phyloP scores from a whole-genome alignment of 805 yeast genomes.

The Cyberlindnera subsufficiens region DNA sequence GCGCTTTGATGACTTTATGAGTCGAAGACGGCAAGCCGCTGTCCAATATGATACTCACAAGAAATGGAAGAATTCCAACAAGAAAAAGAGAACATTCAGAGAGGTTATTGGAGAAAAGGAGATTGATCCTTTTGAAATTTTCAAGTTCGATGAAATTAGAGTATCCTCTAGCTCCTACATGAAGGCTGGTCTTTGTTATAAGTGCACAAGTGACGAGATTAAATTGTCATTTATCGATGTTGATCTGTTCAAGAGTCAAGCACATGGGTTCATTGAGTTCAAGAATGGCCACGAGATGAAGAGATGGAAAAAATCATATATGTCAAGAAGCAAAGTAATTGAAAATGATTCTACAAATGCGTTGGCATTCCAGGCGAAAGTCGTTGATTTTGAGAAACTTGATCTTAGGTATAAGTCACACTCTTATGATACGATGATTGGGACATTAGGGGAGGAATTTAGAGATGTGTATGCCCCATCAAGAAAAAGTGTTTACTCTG shows the following conservation, averaged over 20 bases:
- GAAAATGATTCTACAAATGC: not conserved
- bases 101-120: constrained; percentile 8
- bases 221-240: constrained; percentile 7
- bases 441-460: not conserved
- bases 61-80: not conserved
- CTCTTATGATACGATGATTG: not conserved
- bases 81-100: constrained; percentile 12
- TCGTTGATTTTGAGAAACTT: constrained; percentile 20
- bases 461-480: not conserved
- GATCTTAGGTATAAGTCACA: constrained; percentile 5
- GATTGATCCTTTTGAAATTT: not conserved
- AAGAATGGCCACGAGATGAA: constrained; percentile 1
- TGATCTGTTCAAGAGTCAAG: not conserved
- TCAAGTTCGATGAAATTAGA: constrained; percentile 10
- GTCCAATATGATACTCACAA: constrained; percentile 1
- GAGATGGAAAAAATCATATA: constrained; percentile 7
- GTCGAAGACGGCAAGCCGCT: constrained; percentile 7
- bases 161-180: constrained; percentile 12
- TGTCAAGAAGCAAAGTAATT: not conserved
- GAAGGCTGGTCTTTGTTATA: constrained; percentile 10
- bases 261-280: constrained; percentile 7
- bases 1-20: constrained; percentile 3
- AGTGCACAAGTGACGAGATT: constrained; percentile 2
- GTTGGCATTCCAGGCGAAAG: constrained; percentile 7
- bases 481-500: constrained; percentile 4